A percentile compares a stretch with the other conserved stretches of the same genome.
Evolutionary conservation across 1,139 yeast genomes (phyloP).

Genomic region (Oligophagozyma castellii): DNA sequence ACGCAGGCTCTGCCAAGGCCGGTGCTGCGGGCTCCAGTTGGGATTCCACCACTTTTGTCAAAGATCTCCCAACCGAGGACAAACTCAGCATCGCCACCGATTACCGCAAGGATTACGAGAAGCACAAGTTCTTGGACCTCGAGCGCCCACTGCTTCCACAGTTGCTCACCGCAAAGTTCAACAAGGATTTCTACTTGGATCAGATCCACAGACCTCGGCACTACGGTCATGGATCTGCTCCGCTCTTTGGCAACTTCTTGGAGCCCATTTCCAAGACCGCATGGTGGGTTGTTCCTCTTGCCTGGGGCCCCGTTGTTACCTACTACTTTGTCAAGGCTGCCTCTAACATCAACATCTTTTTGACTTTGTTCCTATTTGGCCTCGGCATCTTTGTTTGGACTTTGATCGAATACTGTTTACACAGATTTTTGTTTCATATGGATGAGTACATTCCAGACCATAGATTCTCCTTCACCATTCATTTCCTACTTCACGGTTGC

Average conservation of each 20-base stretch:
- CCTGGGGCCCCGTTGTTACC: slow-evolving; percentile 77
- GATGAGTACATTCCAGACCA: slow-evolving; percentile 78
- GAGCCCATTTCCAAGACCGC: slow-evolving; percentile 61
- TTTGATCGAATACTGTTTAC: slow-evolving; percentile 71
- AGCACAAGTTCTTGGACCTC: slow-evolving; percentile 78
- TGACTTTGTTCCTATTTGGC: slow-evolving; percentile 30
- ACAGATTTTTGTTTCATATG: slow-evolving; percentile 85
- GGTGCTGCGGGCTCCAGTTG: too few species aligned
- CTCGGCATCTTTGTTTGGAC: slow-evolving; percentile 87
- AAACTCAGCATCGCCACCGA: slow-evolving; percentile 70
- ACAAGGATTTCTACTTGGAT: slow-evolving; percentile 82
- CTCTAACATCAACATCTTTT: slow-evolving; percentile 23
- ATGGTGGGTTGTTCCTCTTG: slow-evolving; percentile 71
- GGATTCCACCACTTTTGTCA: slow-evolving; percentile 39
- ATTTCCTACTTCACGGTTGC: slow-evolving; percentile 85
- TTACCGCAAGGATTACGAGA: slow-evolving; percentile 49
- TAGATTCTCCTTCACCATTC: slow-evolving; percentile 60
- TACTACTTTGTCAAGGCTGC: slow-evolving; percentile 34
- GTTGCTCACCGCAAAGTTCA: slow-evolving; percentile 56
- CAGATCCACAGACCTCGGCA: slow-evolving; percentile 97
- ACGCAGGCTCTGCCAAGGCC: too few species aligned
- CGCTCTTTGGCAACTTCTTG: slow-evolving; percentile 58
- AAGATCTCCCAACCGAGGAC: slow-evolving; percentile 56
- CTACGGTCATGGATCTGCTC: slow-evolving; percentile 85
- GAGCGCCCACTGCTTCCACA: slow-evolving; percentile 70